phyloP scores from a whole-genome alignment of 352 stramenopile species.

The Salisapilia sapeloensis region DNA sequence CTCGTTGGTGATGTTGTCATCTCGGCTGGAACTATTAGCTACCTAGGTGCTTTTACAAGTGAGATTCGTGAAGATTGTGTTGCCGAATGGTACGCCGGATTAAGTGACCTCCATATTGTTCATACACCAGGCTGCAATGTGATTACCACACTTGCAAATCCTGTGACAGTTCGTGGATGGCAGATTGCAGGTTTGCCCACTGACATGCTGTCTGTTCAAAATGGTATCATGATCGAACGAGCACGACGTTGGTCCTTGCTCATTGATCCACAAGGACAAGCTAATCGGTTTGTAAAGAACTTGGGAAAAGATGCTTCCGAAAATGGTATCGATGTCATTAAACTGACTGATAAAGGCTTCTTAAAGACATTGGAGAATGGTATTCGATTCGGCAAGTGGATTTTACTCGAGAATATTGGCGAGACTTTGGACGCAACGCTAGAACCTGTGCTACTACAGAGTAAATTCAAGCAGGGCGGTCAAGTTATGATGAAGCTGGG shows the following conservation, averaged over 20 bases:
- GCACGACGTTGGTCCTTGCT: constrained; percentile 81
- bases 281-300: constrained; percentile 89
- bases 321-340: constrained; percentile 75
- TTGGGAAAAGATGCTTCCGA: constrained; percentile 73
- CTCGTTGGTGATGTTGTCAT: constrained; percentile 86
- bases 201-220: constrained; percentile 85
- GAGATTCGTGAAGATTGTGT: constrained; percentile 83
- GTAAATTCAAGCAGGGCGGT: constrained; percentile 86
- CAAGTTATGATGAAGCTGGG: constrained; percentile 89
- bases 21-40: constrained; percentile 85
- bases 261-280: constrained; percentile 87
- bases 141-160: constrained; percentile 79
- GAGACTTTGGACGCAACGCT: constrained; percentile 81
- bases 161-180: constrained; percentile 82
- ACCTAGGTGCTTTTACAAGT: constrained; percentile 86
- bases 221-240: constrained; percentile 86
- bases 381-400: constrained; percentile 86
- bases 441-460: constrained; percentile 82
- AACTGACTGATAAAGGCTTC: constrained; percentile 68
- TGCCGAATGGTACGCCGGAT: constrained; percentile 60
- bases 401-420: constrained; percentile 80
- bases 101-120: constrained; percentile 54
- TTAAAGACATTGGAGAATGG: constrained; percentile 82
- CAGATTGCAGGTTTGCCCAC: constrained; percentile 83
- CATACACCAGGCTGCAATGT: constrained; percentile 77